phyloP scores from a whole-genome alignment of 495 filamentous ascomycete species.

The Podospora comata region DNA sequence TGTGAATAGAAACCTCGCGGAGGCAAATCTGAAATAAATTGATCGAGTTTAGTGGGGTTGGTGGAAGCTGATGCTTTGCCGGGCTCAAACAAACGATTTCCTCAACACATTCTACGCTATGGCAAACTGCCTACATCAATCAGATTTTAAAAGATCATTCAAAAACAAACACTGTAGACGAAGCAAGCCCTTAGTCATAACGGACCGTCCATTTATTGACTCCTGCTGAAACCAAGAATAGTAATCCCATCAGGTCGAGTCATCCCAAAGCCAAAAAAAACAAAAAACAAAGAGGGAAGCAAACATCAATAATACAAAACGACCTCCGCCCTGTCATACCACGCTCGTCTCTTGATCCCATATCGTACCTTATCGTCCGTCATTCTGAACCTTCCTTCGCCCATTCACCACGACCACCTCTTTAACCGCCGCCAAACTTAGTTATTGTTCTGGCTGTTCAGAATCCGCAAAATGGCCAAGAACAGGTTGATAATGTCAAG shows the following conservation, averaged over 20 bases:
- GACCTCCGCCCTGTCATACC: not conserved
- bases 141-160: not conserved
- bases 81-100: not conserved
- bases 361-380: not conserved
- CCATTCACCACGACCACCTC: not conserved
- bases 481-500: constrained; percentile 97
- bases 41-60: not conserved
- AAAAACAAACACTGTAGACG: not conserved
- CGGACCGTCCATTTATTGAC: not conserved
- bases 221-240: not conserved
- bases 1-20: not conserved
- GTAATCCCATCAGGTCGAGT: not conserved
- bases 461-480: constrained; percentile 83
- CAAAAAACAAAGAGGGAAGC: not conserved
- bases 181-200: not conserved
- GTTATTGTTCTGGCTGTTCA: constrained; percentile 86
- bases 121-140: not conserved
- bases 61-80: not conserved
- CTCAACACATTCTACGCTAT: not conserved
- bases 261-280: not conserved
- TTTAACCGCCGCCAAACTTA: constrained; percentile 35
- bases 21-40: not conserved
- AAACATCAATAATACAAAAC: not conserved
- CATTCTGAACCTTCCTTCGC: not conserved
- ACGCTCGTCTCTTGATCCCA: not conserved